Base-by-base conservation (phyloP, 2,329 filamentous ascomycete species). In the Coniochaeta prunicola region DNA sequence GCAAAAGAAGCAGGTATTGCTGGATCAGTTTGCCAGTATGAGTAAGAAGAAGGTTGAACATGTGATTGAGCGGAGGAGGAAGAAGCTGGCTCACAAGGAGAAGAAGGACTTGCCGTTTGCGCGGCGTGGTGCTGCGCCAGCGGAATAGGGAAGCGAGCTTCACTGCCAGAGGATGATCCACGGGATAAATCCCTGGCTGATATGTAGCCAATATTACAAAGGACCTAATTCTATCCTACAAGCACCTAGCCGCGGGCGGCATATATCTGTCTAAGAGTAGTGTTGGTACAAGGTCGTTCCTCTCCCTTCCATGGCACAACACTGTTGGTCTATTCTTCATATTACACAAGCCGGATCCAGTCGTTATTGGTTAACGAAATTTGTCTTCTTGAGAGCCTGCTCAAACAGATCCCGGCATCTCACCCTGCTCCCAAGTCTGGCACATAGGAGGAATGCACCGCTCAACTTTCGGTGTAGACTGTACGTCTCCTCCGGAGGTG, bases 401-500 rank as follows among this genome's bases (percentile, higher is more conserved):
- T 80, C 79, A 71, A 99, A 99, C 76, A 99, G 75, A 60, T 89
- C 86, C 63, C 88, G 84, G 66, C 93, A 97, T 59, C 80, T 79
- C 2, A 99, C 92, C 63, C 85, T 82, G 71, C 91, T 96, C 3
- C 91, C 92, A 60, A 99, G 72, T 64, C 86, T 83, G 0, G 94
- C 92, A 72, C 94, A 99, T 19, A 99, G 79, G 68, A 99, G 74
- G 70, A 99, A 99, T 0, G 94, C 96, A 0, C 94, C 94, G 71
- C 92, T 96, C 58, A 99, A 76, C 77, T 99, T 99, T 61, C 94
- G 84, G 74, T 99, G 94, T 67, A 99, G 75, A 70, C 89, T 93
- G 70, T 99, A 99, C 57, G 94, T 99, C 79, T 99, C 94, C 76
- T 99, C 96, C 0, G 94, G 94, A 26, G 96, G 94, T 26, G 94